phyloP scores from a whole-genome alignment of 2,329 filamentous ascomycete genomes.

The Sphaerulina vaccinii region DNA sequence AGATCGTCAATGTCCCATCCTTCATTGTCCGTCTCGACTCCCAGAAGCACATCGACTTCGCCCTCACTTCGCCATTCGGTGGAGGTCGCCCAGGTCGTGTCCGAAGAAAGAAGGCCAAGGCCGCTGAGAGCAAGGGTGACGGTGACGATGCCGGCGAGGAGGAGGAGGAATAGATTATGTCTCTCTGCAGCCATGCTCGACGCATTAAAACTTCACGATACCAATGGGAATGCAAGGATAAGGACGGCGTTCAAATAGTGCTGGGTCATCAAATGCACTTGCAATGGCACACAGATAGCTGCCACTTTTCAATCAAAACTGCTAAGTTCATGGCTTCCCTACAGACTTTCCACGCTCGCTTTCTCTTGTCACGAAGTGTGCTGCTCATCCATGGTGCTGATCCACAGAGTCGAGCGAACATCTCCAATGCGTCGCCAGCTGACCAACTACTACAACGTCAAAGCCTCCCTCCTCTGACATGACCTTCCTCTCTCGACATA shows the following conservation, averaged over 20 bases:
- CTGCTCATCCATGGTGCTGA: too few species aligned
- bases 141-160: slow-evolving; percentile 87
- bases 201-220: slow-evolving; percentile 22
- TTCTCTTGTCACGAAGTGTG: too few species aligned
- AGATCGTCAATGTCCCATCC: slow-evolving; percentile 99
- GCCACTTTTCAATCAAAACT: slow-evolving; percentile 14
- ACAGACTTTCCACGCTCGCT: not conserved
- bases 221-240: slow-evolving; percentile 25
- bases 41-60: slow-evolving; percentile 99
- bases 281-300: slow-evolving; percentile 18
- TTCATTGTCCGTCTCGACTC: slow-evolving; percentile 99
- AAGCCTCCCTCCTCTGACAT: too few species aligned
- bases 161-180: slow-evolving; percentile 43
- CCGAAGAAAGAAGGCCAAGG: slow-evolving; percentile 99
- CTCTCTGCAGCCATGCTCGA: slow-evolving; percentile 19
- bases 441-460: too few species aligned
- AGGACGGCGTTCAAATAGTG: slow-evolving; percentile 24
- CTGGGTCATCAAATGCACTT: slow-evolving; percentile 9
- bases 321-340: slow-evolving; percentile 15
- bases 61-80: slow-evolving; percentile 95
- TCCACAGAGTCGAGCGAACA: too few species aligned
- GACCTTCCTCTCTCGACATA: too few species aligned
- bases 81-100: slow-evolving; percentile 96
- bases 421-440: too few species aligned
- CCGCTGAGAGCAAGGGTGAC: slow-evolving; percentile 79